Evolutionary conservation across 2,329 filamentous ascomycete genomes (phyloP).

Genomic region (Xenosphaeropsis pyriputrescens): DNA sequence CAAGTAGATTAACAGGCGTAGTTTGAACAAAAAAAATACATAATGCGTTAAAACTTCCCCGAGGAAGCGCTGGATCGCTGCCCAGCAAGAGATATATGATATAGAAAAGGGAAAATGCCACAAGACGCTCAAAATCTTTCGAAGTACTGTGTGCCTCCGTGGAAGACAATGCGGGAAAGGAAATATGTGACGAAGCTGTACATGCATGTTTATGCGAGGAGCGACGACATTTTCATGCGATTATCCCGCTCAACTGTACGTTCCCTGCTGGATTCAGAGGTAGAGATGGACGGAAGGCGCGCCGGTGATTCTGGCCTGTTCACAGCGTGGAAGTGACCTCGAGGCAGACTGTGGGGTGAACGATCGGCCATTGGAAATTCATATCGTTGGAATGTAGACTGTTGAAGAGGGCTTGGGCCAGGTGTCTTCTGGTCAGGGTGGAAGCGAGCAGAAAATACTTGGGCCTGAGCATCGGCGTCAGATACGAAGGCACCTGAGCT

Average conservation of each 20-base stretch:
- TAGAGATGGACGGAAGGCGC: constrained; percentile 16
- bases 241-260: constrained; percentile 12
- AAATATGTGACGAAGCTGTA: too few relatives aligned
- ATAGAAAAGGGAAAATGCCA: too few relatives aligned
- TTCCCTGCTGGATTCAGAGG: constrained; percentile 10
- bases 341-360: constrained; percentile 6
- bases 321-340: constrained; percentile 6
- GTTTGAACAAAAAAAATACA: too few relatives aligned
- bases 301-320: constrained; percentile 12
- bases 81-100: too few relatives aligned
- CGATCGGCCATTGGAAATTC: background rate
- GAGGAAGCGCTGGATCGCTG: too few relatives aligned
- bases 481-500: constrained; percentile 8
- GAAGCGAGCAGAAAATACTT: constrained; percentile 9
- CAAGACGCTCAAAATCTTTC: too few relatives aligned
- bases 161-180: too few relatives aligned
- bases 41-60: too few relatives aligned
- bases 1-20: too few relatives aligned
- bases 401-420: constrained; percentile 3
- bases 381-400: constrained; percentile 5
- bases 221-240: constrained; percentile 16
- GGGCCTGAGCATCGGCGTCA: constrained; percentile 10
- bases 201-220: constrained; percentile 9
- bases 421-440: constrained; percentile 8
- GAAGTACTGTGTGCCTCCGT: too few relatives aligned